Evolutionary conservation across 176 grass and related monocot genomes (phyloP).

Genomic region (Cocos nucifera): DNA sequence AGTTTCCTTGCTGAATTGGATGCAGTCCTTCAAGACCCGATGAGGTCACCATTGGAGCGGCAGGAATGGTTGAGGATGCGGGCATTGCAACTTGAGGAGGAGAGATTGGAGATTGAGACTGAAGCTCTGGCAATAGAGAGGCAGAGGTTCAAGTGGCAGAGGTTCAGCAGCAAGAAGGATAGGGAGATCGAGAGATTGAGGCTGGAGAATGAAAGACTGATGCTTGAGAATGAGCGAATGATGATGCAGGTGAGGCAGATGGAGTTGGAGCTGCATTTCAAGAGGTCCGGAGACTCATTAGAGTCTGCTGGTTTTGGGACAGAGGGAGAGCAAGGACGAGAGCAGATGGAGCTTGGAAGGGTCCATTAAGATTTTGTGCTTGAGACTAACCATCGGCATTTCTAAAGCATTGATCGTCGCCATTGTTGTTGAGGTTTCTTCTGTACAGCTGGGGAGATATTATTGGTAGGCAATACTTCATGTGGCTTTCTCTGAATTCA

Average conservation of each 20-base stretch:
- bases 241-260: slow-evolving; percentile 9
- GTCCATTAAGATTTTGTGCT: slow-evolving; percentile 5
- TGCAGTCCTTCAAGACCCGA: background rate
- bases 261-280: slow-evolving; percentile 10
- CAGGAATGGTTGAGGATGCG: slow-evolving; percentile 13
- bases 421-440: too few species aligned
- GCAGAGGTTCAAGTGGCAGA: slow-evolving; percentile 23
- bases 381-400: background rate
- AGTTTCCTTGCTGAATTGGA: slow-evolving; percentile 6
- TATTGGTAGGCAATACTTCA: too few species aligned
- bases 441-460: too few species aligned
- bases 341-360: background rate
- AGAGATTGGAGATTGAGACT: slow-evolving; percentile 15
- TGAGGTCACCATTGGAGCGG: slow-evolving; percentile 7
- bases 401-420: background rate
- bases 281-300: background rate
- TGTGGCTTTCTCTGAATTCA: too few species aligned
- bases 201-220: slow-evolving; percentile 23
- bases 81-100: slow-evolving; percentile 8
- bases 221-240: slow-evolving; percentile 20
- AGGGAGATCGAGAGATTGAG: slow-evolving; percentile 17
- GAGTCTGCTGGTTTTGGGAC: background rate
- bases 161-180: slow-evolving; percentile 27
- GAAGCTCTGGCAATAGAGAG: slow-evolving; percentile 18
- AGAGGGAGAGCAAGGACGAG: slow-evolving; percentile 1